A percentile compares a stretch with the other conserved stretches of the same genome.
phyloP scores from a whole-genome alignment of 352 stramenopile species.

The Phytophthora quininea region DNA sequence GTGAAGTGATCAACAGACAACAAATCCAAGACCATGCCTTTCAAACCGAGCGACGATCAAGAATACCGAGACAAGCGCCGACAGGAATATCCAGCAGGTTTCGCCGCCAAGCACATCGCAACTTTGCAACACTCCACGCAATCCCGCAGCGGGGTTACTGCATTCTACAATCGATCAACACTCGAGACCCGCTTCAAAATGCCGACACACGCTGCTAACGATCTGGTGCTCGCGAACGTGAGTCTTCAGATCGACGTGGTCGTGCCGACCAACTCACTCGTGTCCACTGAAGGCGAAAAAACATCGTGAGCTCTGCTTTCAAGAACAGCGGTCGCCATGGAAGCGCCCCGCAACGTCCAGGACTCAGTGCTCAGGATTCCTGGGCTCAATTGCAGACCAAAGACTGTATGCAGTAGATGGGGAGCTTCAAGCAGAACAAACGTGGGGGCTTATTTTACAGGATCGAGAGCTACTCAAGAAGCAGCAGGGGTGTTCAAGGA shows the following conservation, averaged over 20 bases:
- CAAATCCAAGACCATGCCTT: too few relatives aligned
- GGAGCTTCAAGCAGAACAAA: constrained; percentile 70
- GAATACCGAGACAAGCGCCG: too few relatives aligned
- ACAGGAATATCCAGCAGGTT: constrained; percentile 24
- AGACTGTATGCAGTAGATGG: constrained; percentile 68
- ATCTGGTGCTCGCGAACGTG: constrained; percentile 49
- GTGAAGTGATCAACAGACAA: too few relatives aligned
- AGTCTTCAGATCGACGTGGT: constrained; percentile 64
- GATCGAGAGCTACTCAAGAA: constrained; percentile 77
- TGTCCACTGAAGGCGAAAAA: constrained; percentile 37
- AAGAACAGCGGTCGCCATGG: constrained; percentile 10
- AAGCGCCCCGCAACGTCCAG: constrained; percentile 14
- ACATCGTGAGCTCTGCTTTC: constrained; percentile 11
- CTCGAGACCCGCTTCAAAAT: constrained; percentile 6
- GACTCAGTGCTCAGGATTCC: constrained; percentile 31
- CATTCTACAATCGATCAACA: not conserved
- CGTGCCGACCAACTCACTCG: constrained; percentile 46
- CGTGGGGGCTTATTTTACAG: constrained; percentile 68
- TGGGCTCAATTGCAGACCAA: constrained; percentile 58
- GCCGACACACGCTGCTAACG: constrained; percentile 12
- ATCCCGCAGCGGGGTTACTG: not conserved
- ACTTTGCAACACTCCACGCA: constrained; percentile 9
- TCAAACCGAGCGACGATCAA: too few relatives aligned
- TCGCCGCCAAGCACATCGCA: constrained; percentile 11
- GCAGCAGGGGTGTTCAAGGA: constrained; percentile 85